phyloP scores from a whole-genome alignment of 129 eudicot species.

The Arctium minus region DNA sequence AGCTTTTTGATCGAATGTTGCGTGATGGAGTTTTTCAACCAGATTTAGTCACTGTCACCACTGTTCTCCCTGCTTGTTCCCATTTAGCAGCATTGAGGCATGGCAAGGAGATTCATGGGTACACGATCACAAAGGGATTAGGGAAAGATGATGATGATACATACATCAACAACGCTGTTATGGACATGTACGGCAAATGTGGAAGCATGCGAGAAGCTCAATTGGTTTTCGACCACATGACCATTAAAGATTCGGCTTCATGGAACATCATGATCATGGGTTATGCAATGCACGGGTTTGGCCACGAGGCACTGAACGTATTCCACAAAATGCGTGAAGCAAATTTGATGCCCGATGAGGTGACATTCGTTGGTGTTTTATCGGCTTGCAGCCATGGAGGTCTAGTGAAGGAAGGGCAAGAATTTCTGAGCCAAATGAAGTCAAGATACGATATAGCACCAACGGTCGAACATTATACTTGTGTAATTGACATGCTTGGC shows the following conservation, averaged over 20 bases:
- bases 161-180: slow-evolving; percentile 50
- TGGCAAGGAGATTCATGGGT: slow-evolving; percentile 74
- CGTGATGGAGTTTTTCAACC: slow-evolving; percentile 41
- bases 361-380: slow-evolving; percentile 74
- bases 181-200: slow-evolving; percentile 87
- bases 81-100: slow-evolving; percentile 62
- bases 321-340: slow-evolving; percentile 47
- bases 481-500: slow-evolving; percentile 86
- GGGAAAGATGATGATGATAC: slow-evolving; percentile 24
- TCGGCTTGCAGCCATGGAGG: slow-evolving; percentile 79
- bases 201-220: slow-evolving; percentile 67
- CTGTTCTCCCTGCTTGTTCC: slow-evolving; percentile 73
- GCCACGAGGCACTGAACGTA: slow-evolving; percentile 49
- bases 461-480: slow-evolving; percentile 61
- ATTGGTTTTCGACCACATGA: slow-evolving; percentile 51
- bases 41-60: slow-evolving; percentile 74
- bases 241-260: slow-evolving; percentile 60
- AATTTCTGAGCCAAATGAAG: slow-evolving; percentile 53
- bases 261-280: slow-evolving; percentile 94
- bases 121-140: slow-evolving; percentile 53
- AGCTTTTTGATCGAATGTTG: slow-evolving; percentile 52
- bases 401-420: slow-evolving; percentile 48
- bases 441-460: slow-evolving; percentile 47
- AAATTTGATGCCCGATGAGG: slow-evolving; percentile 48
- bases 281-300: slow-evolving; percentile 78